Evolutionary conservation across 306 rosid genomes (phyloP).

Genomic region (Lathyrus tuberosus): DNA sequence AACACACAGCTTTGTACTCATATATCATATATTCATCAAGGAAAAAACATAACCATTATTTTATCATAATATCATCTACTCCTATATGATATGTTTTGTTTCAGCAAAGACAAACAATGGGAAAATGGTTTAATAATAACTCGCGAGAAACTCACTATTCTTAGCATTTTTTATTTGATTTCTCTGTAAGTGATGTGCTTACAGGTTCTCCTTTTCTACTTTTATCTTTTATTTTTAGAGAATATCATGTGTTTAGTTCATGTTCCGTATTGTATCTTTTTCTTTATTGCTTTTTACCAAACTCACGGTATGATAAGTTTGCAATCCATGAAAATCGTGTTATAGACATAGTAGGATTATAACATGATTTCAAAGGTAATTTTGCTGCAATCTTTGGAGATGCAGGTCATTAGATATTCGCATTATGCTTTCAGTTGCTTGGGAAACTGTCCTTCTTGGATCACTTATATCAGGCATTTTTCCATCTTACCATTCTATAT

Average conservation of each 20-base stretch:
- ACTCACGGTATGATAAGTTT: constrained; percentile 8
- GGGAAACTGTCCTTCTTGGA: constrained; percentile 79
- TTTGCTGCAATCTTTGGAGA: constrained; percentile 35
- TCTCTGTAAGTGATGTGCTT: constrained; percentile 5
- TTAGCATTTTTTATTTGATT: constrained; percentile 5
- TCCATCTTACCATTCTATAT: constrained; percentile 18
- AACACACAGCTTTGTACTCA: background rate
- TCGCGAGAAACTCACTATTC: background rate
- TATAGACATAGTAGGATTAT: background rate
- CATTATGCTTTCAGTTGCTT: constrained; percentile 75
- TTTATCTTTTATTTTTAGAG: background rate
- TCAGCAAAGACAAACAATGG: background rate
- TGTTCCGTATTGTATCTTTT: background rate
- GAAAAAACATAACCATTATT: background rate
- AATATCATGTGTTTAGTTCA: background rate
- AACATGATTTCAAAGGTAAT: constrained; percentile 22
- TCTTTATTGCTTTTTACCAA: background rate
- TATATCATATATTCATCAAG: constrained; percentile 3
- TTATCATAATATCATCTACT: background rate
- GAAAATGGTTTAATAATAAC: constrained; percentile 6
- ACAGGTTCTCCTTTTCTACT: background rate
- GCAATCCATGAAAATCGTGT: constrained; percentile 13
- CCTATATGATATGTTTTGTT: background rate
- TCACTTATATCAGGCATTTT: constrained; percentile 80
- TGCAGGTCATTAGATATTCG: constrained; percentile 87